Evolutionary conservation across 2,329 filamentous ascomycete species (phyloP), one percentile per base, ranked within the genome.

Genomic region (Claviceps capensis): DNA sequence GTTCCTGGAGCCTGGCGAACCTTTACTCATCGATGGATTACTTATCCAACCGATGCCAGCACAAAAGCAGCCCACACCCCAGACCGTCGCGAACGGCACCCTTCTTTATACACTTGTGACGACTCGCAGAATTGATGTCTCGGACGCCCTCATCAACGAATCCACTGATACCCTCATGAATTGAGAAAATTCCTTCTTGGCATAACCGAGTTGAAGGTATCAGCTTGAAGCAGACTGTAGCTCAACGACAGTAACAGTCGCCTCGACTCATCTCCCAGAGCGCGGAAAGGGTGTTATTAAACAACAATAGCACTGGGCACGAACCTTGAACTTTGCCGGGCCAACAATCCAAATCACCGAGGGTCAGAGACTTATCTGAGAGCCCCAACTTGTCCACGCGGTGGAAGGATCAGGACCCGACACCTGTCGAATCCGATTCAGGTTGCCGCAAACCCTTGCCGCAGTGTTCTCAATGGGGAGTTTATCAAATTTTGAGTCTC

Each of bases 381-480:
- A 7, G 5, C n/a, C 30, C 3, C 9, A 22, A 26, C 19, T 34
- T 34, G 14, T 3, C 17, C n/a, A 41, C 37, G 47, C 16, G 8
- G 30, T 42, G 19, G 19, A 37, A 47, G 17, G 22, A n/a, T 23
- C 41, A 44, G n/a, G 36, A 16, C 45, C 36, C 17, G n/a, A 36
- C 11, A 43, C 19, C 34, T 23, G 30, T 48, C 34, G 49, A 52
- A 37, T 19, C 41, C 43, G 17, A 43, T 41, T 14, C 14, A 30
- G 41, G 16, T 34, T 51, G 40, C 43, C 47, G 16, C 23, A 36
- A 41, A 42, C 37, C 42, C 47, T 40, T 34, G 17, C 19, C 17
- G 41, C 49, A 23, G 53, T 61, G 58, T 59, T 70, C 65, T 71
- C 75, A 75, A 80, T 79, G 77, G 76, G 75, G 69, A 71, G 75